Base-by-base conservation (phyloP, 768 basidiomycete species). In the Auricularia auricula-judae region DNA sequence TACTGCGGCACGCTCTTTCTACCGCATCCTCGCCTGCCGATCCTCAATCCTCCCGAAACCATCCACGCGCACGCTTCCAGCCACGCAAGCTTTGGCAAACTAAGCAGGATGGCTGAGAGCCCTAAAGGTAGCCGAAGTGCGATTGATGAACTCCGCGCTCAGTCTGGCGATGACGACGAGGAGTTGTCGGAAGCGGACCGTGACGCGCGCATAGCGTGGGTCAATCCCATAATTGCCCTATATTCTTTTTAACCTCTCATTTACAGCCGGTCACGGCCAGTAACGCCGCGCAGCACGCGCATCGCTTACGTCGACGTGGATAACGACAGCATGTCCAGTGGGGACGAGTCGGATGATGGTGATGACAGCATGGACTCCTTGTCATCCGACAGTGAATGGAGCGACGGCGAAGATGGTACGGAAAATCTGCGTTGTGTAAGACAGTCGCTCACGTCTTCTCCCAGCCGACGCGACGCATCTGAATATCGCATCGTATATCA, bases 291-390 rank as follows among this genome's bases (percentile, higher is more conserved):
- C 18, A 53, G 12, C 35, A 36, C 34, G 51, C 7, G 33, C 56
- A 64, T 62, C 61, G 36, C 47, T n/a, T 61, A 47, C 42, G 42
- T 29, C 29, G 66, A 79, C 33, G 81, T 82, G 5, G 82, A 80
- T 21, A 76, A 86, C 60, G 76, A 75, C 18, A 79, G 77, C 63
- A 78, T 86, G 69, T 84, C 82, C 8, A 87, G 84, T 61, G 85
- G 83, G 3, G 90, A 91, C 67, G 91, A 93, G 73, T 92, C 91
- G 2, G 91, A 92, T 68, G 76, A 89, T 61, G 87, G 84, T 2
- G 86, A 87, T 59, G 76, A 66, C 16, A 66, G 65, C 64, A 5
- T 44, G 42, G 43, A 73, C 5, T 67, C 65, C 59, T 74, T 76
- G 10, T 74, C 56, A 8, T 59, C 69, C 21, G 74, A 73, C 18